phyloP scores from a whole-genome alignment of 345 rosid genomes.

The Murraya koenigii region DNA sequence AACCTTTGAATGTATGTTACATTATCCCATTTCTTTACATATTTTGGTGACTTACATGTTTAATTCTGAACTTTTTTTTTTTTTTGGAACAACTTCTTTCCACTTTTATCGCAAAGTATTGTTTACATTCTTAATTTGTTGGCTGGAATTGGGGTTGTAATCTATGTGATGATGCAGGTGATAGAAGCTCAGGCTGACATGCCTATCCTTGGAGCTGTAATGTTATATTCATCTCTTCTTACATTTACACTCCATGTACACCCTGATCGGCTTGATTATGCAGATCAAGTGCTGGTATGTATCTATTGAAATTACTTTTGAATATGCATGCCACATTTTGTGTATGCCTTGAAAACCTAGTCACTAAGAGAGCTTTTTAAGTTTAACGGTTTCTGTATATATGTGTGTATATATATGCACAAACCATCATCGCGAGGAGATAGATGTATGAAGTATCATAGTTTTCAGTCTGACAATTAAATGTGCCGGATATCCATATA shows the following conservation, averaged over 20 bases:
- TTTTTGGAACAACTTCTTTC: neutral
- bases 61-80: neutral
- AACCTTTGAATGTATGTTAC: neutral
- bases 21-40: neutral
- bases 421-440: neutral
- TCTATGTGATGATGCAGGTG: slow-evolving; percentile 52
- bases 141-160: slow-evolving; percentile 1
- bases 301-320: slow-evolving; percentile 8
- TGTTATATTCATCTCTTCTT: slow-evolving; percentile 93
- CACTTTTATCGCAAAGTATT: neutral
- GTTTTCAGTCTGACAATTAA: neutral
- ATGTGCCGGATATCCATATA: neutral
- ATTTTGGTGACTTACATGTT: neutral
- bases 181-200: slow-evolving; percentile 94
- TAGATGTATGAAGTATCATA: neutral
- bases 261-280: slow-evolving; percentile 98
- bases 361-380: neutral
- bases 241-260: slow-evolving; percentile 98
- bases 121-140: neutral
- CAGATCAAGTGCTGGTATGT: slow-evolving; percentile 97
- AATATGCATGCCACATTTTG: slow-evolving; percentile 4
- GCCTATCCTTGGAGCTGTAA: slow-evolving; percentile 91
- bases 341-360: neutral
- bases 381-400: neutral
- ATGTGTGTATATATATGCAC: no score